These are phyloP conservation scores for Phytophthora syringae DNA, from an alignment of 352 stramenopile genomes.

Conservation along the genomic window DNA sequence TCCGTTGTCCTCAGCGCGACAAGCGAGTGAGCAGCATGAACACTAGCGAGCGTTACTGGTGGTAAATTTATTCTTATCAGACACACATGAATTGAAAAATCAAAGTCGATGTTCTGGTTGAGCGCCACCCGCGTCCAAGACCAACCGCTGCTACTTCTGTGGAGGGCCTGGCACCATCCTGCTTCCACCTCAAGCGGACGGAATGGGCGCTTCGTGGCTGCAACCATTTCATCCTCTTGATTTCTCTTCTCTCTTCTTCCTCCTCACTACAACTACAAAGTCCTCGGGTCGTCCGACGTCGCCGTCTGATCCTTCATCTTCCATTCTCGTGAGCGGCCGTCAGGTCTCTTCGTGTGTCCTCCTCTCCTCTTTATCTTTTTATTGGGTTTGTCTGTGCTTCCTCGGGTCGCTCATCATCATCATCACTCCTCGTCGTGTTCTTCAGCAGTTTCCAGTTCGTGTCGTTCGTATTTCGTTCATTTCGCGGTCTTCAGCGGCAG, in stretches of 20 bases:
- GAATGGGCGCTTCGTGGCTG: conserved; percentile 36
- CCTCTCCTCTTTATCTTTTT: conserved; percentile 27
- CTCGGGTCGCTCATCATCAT: conserved; percentile 29
- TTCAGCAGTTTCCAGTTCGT: conserved; percentile 40
- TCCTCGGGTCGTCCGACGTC: conserved; percentile 38
- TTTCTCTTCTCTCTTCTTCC: conserved; percentile 35
- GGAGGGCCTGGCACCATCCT: conserved; percentile 32
- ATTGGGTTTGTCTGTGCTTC: conserved; percentile 33
- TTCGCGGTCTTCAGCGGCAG: conserved; percentile 23
- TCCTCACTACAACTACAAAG: conserved; percentile 57
- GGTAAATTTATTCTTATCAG: conserved; percentile 64
- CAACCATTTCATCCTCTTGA: conserved; percentile 39
- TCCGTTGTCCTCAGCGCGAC: conserved; percentile 23
- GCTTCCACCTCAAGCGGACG: conserved; percentile 31
- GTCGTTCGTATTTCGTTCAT: conserved; percentile 33
- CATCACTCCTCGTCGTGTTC: conserved; percentile 34
- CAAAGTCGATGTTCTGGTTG: conserved; percentile 42
- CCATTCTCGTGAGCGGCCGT: conserved; percentile 34
- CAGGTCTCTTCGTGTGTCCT: conserved; percentile 43
- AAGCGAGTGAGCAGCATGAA: conserved; percentile 6
- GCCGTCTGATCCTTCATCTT: conserved; percentile 44
- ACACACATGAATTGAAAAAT: conserved; percentile 66
- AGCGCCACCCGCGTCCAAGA: conserved; percentile 31
- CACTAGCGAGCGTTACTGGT: conserved; percentile 7
- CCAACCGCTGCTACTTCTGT: conserved; percentile 32